Base-by-base conservation (phyloP, 129 eudicot species). In the Solidago caesia region DNA sequence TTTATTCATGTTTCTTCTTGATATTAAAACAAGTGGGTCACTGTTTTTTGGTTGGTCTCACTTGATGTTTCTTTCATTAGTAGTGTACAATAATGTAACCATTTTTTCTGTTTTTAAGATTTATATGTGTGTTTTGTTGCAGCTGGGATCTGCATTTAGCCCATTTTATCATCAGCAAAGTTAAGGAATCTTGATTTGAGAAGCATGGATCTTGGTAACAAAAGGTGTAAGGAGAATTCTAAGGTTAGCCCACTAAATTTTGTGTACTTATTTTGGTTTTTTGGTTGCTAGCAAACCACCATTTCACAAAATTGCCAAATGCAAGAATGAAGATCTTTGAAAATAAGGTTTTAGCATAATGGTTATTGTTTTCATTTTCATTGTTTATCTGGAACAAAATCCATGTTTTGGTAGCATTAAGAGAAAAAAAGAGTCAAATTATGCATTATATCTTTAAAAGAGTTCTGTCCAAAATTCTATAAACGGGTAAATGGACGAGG, bases 141-240 rank as follows among this genome's bases (percentile, higher is more conserved):
- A 80, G 85, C 15, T 81, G 56, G 61, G 82, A 83, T 82, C 79
- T 86, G 73, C 81, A 77, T 73, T 78, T 82, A 70, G 64, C 58
- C 76, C 33, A 46, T 29, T 80, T 65, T 45, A 15, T 44, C 39
- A 33, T 64, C 75, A 77, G 61, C 8, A 77, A 6, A 4, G 2
- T 8, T 13, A 44, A 67, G 65, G 45, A 55, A 53, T 75, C 72
- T 42, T 43, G 73, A 65, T 53, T 47, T 60, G 74, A 68, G 64
- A 79, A 72, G 70, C 68, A 89, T 89, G 96, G 92, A 89, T 89
- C 83, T 78, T 84, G 82, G 51, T 16, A 52, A 75, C 72, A 85
- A 79, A 56, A 83, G 78, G 43, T 76, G 86, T 68, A 78, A 83
- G 82, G 81, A 86, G 27, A 56, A 70, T 63, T 65, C 83, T 58